Conservation (phyloP, 2,329 filamentous ascomycete species). For the Colletotrichum sp. region DNA sequence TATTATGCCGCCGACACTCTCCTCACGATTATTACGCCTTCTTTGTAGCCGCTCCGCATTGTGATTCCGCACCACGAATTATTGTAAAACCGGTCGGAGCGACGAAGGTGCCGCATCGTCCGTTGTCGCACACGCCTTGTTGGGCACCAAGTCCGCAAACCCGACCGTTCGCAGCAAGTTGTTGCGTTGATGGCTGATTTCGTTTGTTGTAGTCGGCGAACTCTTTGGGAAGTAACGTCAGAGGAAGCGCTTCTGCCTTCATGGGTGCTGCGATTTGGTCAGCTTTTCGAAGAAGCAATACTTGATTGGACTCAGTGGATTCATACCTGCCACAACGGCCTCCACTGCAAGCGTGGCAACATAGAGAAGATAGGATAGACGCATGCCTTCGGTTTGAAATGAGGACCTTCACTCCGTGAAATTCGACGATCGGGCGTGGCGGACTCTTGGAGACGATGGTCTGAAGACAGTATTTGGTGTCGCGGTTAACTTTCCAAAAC, state of each 20-base stretch:
- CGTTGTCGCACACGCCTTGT: conserved; percentile 9
- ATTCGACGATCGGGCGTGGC: background rate
- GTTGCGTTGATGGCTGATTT: background rate
- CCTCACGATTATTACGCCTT: background rate
- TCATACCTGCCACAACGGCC: background rate
- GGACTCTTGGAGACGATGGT: background rate
- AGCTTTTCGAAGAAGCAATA: background rate
- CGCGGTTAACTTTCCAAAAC: background rate
- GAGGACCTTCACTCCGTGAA: background rate
- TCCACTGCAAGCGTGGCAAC: background rate
- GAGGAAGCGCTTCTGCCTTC: background rate
- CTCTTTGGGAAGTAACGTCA: background rate
- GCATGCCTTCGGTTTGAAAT: background rate
- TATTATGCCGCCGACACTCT: background rate
- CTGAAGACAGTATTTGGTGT: background rate
- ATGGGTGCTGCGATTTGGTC: background rate
- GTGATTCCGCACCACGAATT: background rate
- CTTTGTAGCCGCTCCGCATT: background rate
- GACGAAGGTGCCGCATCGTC: conserved; percentile 11
- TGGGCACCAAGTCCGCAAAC: background rate
- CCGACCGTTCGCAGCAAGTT: background rate
- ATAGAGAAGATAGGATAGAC: background rate
- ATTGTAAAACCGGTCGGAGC: conserved; percentile 2
- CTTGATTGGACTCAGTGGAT: too few relatives aligned
- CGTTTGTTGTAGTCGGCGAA: background rate